phyloP scores from a whole-genome alignment of 75 land plant genomes.

The Pinus albicaulis region DNA sequence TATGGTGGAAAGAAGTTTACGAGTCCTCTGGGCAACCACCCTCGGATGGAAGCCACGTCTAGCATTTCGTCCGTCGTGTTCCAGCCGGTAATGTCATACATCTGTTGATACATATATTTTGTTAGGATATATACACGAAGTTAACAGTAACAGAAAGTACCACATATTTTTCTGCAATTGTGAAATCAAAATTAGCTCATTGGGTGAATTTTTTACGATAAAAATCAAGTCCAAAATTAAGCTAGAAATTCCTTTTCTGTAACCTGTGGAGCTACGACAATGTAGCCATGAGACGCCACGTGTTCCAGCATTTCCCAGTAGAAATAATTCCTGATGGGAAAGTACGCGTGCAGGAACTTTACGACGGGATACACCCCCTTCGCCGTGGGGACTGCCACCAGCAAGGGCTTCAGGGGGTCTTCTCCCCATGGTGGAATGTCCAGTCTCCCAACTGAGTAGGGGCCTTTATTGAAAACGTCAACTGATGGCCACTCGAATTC shows the following conservation, averaged over 20 bases:
- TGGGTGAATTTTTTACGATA: too few relatives aligned
- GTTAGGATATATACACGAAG: too few relatives aligned
- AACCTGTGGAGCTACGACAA: constrained; percentile 19
- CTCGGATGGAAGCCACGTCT: constrained; percentile 7
- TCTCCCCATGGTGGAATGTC: not conserved
- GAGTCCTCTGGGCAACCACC: constrained; percentile 1
- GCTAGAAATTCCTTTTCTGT: too few relatives aligned
- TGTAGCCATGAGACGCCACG: constrained; percentile 19
- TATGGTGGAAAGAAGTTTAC: not conserved
- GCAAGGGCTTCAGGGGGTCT: not conserved
- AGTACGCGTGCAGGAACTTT: constrained; percentile 5
- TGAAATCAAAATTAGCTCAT: too few relatives aligned
- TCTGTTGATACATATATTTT: not conserved
- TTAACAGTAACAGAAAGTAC: too few relatives aligned
- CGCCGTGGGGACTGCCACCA: constrained; percentile 2
- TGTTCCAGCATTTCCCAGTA: constrained; percentile 14
- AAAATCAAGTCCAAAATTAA: too few relatives aligned
- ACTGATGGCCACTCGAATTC: not conserved
- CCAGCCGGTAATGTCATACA: constrained; percentile 12
- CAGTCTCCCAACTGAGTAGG: not conserved
- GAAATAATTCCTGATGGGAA: constrained; percentile 9
- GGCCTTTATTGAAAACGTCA: not conserved
- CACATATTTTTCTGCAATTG: too few relatives aligned
- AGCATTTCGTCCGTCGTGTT: constrained; percentile 10
- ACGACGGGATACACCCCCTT: constrained; percentile 4